Percentiles rank a stretch among this genome's conserved stretches.
phyloP scores from a whole-genome alignment of 371 early-diverging fungal species.

The Capillidium heterosporum region DNA sequence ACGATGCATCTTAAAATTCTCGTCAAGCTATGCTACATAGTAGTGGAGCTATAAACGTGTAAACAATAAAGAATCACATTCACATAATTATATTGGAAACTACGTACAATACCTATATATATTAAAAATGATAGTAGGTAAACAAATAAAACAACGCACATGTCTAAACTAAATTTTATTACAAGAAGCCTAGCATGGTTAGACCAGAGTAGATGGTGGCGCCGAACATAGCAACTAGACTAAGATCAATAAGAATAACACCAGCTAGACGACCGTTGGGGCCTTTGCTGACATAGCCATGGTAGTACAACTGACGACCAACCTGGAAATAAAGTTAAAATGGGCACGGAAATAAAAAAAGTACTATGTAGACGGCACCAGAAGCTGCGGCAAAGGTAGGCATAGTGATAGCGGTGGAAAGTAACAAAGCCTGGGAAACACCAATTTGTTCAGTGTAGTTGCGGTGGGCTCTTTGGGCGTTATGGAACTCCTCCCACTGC shows the following conservation, averaged over 20 bases:
- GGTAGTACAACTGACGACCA: slow-evolving; percentile 3
- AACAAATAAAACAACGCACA: too few relatives aligned
- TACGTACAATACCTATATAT: too few relatives aligned
- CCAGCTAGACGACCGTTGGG: not conserved
- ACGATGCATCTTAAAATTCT: too few relatives aligned
- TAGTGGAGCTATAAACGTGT: too few relatives aligned
- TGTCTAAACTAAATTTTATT: not conserved
- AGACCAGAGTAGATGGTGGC: not conserved
- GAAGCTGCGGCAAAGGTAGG: not conserved
- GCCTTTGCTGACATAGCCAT: not conserved
- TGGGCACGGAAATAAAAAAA: not conserved
- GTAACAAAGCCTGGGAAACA: not conserved
- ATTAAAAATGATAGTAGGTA: too few relatives aligned
- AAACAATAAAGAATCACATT: too few relatives aligned
- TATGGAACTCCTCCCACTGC: slow-evolving; percentile 2
- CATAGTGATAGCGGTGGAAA: not conserved
- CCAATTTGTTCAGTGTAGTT: slow-evolving; percentile 1
- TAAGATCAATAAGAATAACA: not conserved
- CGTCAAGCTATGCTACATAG: too few relatives aligned
- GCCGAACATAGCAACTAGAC: not conserved
- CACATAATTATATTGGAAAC: too few relatives aligned
- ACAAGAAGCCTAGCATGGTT: not conserved
- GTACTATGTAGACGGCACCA: not conserved
- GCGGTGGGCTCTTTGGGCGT: slow-evolving; percentile 3
- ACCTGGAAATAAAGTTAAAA: not conserved